Evolutionary conservation across 257 asterid genomes (phyloP), one percentile per base, ranked within the genome.

Genomic region (Solanum lignicaule): DNA sequence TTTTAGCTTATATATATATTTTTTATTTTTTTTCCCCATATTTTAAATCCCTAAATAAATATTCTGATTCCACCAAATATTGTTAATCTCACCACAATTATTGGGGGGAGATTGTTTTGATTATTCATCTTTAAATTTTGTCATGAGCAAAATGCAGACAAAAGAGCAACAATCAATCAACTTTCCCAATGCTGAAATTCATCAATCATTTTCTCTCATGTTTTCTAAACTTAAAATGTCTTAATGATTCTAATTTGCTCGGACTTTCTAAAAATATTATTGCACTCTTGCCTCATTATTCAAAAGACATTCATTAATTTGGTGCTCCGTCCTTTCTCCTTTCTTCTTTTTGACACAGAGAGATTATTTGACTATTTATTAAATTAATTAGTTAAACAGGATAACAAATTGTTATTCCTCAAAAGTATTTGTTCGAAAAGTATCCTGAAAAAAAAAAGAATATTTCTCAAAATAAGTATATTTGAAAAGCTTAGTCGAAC

Each of bases 261-360:
- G 14, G 1, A 62, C 0, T n/a, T 11, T 62, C 0, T 9, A 62
- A n/a, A 60, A 62, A 62, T 62, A 10, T n/a, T 66, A 5, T 9
- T 10, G 73, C 0, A 0, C 4, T 5, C 9, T 0, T 12, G 8
- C 31, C 20, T 0, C 15, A 27, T 62, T 20, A 7, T 3, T 58
- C 66, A 21, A n/a, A 62, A 62, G 15, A 48, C 60, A 48, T 62
- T 2, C 3, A 62, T 62, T 62, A 48, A 23, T 62, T 23, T 9
- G 15, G 1, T 62, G 27, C 15, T 62, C 15, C 29, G n/a, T 62
- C 71, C 31, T 62, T 4, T 62, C 1, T 23, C n/a, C 66, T 48
- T 48, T 16, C 60, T 38, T 43, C 5, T 52, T 52, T 55, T 20
- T 20, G 4, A 58, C n/a, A 18, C 1, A 4, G 9, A 4, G n/a